Evolutionary conservation across 345 rosid genomes (phyloP).

Genomic region (Populus ilicifolia): DNA sequence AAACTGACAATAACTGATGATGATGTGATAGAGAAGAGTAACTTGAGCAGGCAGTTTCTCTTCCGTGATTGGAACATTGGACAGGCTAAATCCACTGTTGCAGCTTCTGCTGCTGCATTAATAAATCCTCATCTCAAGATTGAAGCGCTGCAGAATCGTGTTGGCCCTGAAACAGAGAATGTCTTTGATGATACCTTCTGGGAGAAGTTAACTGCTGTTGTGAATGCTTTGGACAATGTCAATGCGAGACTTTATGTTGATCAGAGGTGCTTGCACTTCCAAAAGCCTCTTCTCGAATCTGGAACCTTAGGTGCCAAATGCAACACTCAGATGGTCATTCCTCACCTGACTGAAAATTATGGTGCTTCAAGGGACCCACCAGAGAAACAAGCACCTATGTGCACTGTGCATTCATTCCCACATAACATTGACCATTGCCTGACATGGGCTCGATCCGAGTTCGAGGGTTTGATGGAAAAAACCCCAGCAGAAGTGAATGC

Average conservation of each 20-base stretch:
- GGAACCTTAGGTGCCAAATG: conserved; percentile 98
- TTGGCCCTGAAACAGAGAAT: conserved; percentile 88
- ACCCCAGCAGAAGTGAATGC: conserved; percentile 97
- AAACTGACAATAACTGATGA: conserved; percentile 95
- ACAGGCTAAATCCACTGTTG: conserved; percentile 97
- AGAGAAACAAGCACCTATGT: conserved; percentile 99
- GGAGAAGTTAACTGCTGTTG: conserved; percentile 78
- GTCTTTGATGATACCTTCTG: conserved; percentile 84
- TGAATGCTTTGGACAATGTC: conserved; percentile 94
- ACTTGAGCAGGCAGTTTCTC: conserved; percentile 95
- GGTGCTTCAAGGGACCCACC: conserved; percentile 99
- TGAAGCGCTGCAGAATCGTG: conserved; percentile 95
- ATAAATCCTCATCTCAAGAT: conserved; percentile 71
- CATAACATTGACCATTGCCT: conserved; percentile 98
- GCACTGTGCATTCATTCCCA: conserved; percentile 97
- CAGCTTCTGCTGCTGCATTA: conserved; percentile 81
- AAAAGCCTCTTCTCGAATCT: conserved; percentile 98
- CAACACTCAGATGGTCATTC: conserved; percentile 98
- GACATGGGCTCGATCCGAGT: conserved; percentile 99
- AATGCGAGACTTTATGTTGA: conserved; percentile 96
- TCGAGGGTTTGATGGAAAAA: conserved; percentile 97
- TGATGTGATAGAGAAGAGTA: conserved; percentile 98
- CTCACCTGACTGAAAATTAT: conserved; percentile 94
- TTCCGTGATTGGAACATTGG: conserved; percentile 99
- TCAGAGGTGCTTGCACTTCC: conserved; percentile 94